Conservation (phyloP, 2,329 filamentous ascomycete species). For the Ascochyta rabiei region DNA sequence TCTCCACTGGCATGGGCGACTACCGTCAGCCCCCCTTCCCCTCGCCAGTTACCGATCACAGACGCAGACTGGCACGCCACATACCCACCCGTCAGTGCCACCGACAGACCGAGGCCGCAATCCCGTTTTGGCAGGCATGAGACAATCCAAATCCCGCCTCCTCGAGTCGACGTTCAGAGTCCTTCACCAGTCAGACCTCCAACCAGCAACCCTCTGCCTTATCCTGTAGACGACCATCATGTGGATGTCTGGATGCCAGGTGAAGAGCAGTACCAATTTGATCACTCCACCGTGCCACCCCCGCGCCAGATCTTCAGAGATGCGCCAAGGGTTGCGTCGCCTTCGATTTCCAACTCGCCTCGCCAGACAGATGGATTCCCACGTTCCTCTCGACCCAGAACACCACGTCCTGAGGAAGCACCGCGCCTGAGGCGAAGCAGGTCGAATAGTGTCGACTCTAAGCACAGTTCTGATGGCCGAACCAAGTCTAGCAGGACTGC, state of each 20-base stretch:
- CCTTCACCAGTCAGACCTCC: conserved; percentile 39
- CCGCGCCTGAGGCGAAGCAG: conserved; percentile 27
- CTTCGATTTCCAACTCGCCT: conserved; percentile 29
- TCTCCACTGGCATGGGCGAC: conserved; percentile 35
- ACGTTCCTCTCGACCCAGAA: conserved; percentile 18
- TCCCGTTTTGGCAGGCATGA: conserved; percentile 40
- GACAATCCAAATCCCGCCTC: conserved; percentile 35
- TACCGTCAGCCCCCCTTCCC: conserved; percentile 24
- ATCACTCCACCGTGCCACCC: conserved; percentile 33
- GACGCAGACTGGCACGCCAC: conserved; percentile 42
- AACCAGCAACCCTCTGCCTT: conserved; percentile 45
- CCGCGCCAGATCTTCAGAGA: conserved; percentile 33
- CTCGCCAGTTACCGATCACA: conserved; percentile 27
- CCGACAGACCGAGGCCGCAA: conserved; percentile 34
- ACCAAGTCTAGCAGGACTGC: conserved; percentile 20
- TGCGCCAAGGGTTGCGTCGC: conserved; percentile 27
- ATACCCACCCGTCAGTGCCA: conserved; percentile 32
- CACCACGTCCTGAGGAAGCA: conserved; percentile 28
- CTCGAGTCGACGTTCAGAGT: conserved; percentile 43
- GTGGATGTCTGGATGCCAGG: conserved; percentile 50
- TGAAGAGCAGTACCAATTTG: conserved; percentile 51
- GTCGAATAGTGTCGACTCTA: conserved; percentile 37
- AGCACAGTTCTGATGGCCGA: conserved; percentile 31
- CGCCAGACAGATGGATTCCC: conserved; percentile 22
- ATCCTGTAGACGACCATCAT: conserved; percentile 52